Evolutionary conservation across 164 flowering plant genomes (phyloP), one percentile per base, ranked within the genome.

Genomic region (Paratinospora sagittata): DNA sequence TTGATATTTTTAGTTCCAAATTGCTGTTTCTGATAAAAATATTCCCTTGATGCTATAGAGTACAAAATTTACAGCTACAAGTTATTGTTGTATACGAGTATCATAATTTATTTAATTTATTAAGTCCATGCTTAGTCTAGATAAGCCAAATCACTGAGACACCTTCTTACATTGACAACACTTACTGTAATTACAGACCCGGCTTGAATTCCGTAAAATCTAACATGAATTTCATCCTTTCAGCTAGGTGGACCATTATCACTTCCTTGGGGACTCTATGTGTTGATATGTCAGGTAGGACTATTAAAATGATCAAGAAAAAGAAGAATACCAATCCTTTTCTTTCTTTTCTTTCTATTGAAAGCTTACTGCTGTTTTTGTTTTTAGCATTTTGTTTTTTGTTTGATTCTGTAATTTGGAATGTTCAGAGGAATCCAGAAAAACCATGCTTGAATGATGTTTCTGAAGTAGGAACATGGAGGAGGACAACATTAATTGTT

Each of bases 201-300:
- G 34, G 34, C 11, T 34, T 11, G 14, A 0, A 65, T 65, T 34
- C 39, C 13, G 23, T 8, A 16, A 27, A 39, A 43, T 65, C 45
- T 71, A 21, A 71, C 55, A 19, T 68, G n/a, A 71, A 17, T n/a
- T 66, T 34, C 37, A n/a, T 65, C 19, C 36, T 71, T 76, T 39
- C 92, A 95, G 98, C 87, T 95, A 52, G 99, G 99, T 49, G 99
- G 99, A 71, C 99, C 99, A 21, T 73, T 95, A 17, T 87, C 99
- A 55, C 92, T 95, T 82, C 99, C 99, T 70, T 95, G 99, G 97
- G 99, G 97, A 45, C 85, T 95, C 17, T 92, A 92, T 72, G 91
- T 92, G 72, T 81, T 95, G 60, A 86, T 95, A 74, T 95, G 99
- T 72, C 99, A 95, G 98, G 98, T 94, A 43, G n/a, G 16, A 36